Evolutionary conservation across 352 stramenopile species (phyloP), one percentile per base, ranked within the genome.

Genomic region (Phytophthora podocarpi): DNA sequence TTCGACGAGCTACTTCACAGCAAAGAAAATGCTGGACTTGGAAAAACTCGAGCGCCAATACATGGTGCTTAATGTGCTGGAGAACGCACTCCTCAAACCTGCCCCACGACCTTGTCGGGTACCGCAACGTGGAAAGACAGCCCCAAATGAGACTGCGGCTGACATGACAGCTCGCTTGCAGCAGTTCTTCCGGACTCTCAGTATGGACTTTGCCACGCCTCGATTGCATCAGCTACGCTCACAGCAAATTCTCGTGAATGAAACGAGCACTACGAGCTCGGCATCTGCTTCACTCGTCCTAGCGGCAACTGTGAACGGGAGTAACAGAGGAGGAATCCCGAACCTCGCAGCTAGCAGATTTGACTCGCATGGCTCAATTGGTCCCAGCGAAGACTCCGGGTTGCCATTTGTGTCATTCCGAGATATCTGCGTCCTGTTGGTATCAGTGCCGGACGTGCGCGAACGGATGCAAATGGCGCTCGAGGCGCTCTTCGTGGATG

Each of bases 41-140:
- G 74, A 87, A n/a, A 86, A 84, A 20, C 64, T 89, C 1, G 75
- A 85, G 43, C 72, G 76, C n/a, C 79, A 89, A 56, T 89, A 89
- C 24, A 46, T 64, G 20, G 67, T 76, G 10, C 64, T 87, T 5
- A 62, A 67, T 16, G 76, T 85, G 15, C 56, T 89, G 15, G 79
- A 89, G 35, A 80, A 77, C 18, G 64, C 72, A 12, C 56, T 82
- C 6, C 70, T 74, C 15, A 67, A 70, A 30, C 59, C 59, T 16
- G 47, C 69, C 5, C 69, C 69, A 35, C 61, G 50, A 24, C 64
- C 64, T 26, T 43, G 34, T 62, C 52, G 64, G 9, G 9, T 21
- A 27, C 50, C 27, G 21, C 46, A 46, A 15, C 59, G 64, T 46
- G 59, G 59, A 6, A 73, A 70, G 30, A 7, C 39, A 43, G 18